Base-by-base conservation (phyloP, 73 alveolate species). In the Stentor coeruleus region DNA sequence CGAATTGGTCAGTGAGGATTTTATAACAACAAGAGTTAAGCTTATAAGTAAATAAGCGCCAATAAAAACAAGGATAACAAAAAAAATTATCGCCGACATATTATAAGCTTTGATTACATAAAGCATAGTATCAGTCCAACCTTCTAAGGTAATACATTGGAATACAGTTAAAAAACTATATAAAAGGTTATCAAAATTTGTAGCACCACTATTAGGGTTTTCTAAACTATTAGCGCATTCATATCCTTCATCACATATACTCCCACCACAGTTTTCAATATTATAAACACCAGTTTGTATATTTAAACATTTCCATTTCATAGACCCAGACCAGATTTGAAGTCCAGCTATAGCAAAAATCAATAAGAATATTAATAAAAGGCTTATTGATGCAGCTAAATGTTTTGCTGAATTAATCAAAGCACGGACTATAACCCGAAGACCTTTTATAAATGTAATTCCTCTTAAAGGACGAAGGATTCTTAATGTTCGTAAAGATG, bases 271-370 rank as follows among this genome's bases (percentile, higher is more conserved):
- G 49, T 73, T 74, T 3, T 14, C 40, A 2, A 42, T 75, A 20
- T 38, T 59, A 14, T 41, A 59, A 4, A 74, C 74, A 20, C 97
- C 98, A 38, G 91, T 81, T 3, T 75, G 89, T 35, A 82, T 59
- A 39, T 72, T 41, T 72, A 94, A 81, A 60, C 99, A 97, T 85
- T 96, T 88, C 28, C 89, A 86, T 75, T 87, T 91, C 38, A 96
- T 87, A 58, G 82, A 85, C 2, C 99, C 99, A 59, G 92, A 77
- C 91, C 96, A 95, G 74, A 97, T 85, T 84, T 95, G 94, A 33
- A 84, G 86, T n/a, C 99, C 99, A 38, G 99, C 99, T 15, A 95
- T 91, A 0, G 98, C 98, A 82, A 97, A 97, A 74, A 97, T 89
- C 3, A 96, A 74, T 85, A 85, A 91, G 91, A 96, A 94, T 91